Evolutionary conservation across 202 grass and related monocot species (phyloP).

Genomic region (Panicum virgatum): DNA sequence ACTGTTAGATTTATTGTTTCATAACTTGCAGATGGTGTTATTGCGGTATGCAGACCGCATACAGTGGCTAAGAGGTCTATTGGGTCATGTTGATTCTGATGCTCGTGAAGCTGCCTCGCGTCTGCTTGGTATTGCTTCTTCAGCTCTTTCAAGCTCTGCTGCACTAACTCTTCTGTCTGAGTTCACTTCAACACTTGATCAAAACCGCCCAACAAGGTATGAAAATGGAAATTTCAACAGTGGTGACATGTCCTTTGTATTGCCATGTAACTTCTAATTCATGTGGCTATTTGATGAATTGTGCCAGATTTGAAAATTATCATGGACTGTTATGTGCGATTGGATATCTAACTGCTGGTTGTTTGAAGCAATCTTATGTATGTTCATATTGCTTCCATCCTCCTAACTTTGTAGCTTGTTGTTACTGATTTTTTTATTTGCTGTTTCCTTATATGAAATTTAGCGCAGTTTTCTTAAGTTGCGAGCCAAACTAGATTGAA

Average conservation of each 20-base stretch:
- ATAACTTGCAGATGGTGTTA: slow-evolving; percentile 67
- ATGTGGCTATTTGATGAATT: slow-evolving; percentile 39
- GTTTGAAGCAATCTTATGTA: slow-evolving; percentile 79
- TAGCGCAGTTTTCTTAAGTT: background rate
- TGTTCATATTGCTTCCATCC: slow-evolving; percentile 31
- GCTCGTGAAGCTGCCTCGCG: slow-evolving; percentile 79
- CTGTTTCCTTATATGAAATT: slow-evolving; percentile 30
- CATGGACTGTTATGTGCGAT: slow-evolving; percentile 82
- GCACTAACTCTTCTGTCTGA: slow-evolving; percentile 69
- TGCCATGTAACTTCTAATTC: slow-evolving; percentile 12
- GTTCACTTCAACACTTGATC: slow-evolving; percentile 56
- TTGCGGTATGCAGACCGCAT: slow-evolving; percentile 67
- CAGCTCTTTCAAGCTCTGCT: slow-evolving; percentile 63
- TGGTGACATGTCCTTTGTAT: slow-evolving; percentile 14
- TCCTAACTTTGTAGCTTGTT: slow-evolving; percentile 1
- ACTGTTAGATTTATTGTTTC: slow-evolving; percentile 18
- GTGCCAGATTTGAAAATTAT: slow-evolving; percentile 82
- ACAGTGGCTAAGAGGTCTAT: slow-evolving; percentile 68
- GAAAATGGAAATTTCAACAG: slow-evolving; percentile 12
- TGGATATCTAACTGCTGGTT: slow-evolving; percentile 75
- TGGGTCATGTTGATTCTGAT: slow-evolving; percentile 88
- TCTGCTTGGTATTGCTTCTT: slow-evolving; percentile 75
- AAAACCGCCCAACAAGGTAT: slow-evolving; percentile 62
- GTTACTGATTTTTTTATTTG: slow-evolving; percentile 27
- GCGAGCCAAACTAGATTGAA: background rate